These are phyloP conservation scores for Rhodotorula sp. DNA, from an alignment of 1,284 basidiomycete species.

Conservation along the genomic window DNA sequence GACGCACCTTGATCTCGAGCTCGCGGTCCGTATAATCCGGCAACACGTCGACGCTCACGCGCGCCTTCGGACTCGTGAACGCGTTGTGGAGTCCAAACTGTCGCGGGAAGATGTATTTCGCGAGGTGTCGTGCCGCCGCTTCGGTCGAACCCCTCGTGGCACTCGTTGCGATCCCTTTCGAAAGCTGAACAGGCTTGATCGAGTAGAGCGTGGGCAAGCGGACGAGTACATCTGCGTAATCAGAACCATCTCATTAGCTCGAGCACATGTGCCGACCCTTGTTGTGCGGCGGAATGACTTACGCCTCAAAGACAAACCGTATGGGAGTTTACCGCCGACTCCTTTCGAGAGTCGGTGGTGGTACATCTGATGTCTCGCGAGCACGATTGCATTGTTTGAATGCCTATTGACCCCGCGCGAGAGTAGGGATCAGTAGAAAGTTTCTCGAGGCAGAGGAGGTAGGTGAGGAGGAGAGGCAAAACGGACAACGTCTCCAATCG, in stretches of 20 bases:
- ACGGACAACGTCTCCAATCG: conserved; percentile 13
- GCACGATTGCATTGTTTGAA: conserved; percentile 39
- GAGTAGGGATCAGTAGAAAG: neutral
- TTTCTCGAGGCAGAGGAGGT: neutral
- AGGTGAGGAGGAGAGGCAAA: neutral
- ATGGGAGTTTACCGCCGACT: conserved; percentile 27
- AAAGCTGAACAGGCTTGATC: conserved; percentile 6
- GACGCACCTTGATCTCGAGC: conserved; percentile 64
- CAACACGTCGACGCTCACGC: conserved; percentile 44
- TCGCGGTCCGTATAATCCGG: conserved; percentile 65
- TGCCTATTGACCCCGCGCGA: conserved; percentile 6
- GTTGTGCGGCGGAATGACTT: conserved; percentile 6
- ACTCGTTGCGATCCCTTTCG: conserved; percentile 3
- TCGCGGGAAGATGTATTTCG: conserved; percentile 78
- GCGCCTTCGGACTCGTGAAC: conserved; percentile 51
- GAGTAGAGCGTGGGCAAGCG: conserved; percentile 26
- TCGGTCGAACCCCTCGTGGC: conserved; percentile 18
- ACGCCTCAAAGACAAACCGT: conserved; percentile 49
- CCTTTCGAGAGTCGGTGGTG: conserved; percentile 46
- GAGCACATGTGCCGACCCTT: neutral
- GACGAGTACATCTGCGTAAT: conserved; percentile 45
- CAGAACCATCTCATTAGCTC: too few relatives aligned
- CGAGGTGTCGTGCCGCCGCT: conserved; percentile 58
- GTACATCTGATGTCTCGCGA: conserved; percentile 48
- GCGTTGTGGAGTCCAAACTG: conserved; percentile 68